Percentiles rank a stretch among this genome's conserved stretches.
These are phyloP conservation scores for Bolboschoenoplectus hybrid DNA, from an alignment of 202 grass and related monocot genomes.

Conservation along the genomic window DNA sequence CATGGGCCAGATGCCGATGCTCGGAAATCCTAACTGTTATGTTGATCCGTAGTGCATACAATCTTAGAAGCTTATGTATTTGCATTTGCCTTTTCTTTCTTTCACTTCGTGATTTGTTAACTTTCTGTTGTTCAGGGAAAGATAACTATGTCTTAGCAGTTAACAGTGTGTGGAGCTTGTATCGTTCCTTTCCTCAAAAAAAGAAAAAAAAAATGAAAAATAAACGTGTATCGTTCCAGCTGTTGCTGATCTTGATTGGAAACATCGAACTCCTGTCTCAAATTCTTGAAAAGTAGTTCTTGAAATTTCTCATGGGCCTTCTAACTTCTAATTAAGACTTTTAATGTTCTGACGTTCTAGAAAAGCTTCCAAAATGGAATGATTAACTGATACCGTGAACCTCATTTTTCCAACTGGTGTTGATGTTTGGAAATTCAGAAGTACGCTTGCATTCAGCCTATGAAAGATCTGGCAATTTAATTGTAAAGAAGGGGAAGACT, in stretches of 20 bases:
- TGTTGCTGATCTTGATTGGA: constrained; percentile 22
- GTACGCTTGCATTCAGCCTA: background rate
- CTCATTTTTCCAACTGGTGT: background rate
- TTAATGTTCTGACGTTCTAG: background rate
- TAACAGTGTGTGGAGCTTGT: constrained; percentile 11
- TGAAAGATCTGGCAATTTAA: background rate
- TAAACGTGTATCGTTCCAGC: background rate
- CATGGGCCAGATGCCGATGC: constrained; percentile 48
- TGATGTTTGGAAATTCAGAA: background rate
- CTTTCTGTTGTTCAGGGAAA: background rate
- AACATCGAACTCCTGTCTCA: background rate
- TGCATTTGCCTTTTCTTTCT: background rate
- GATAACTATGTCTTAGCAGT: background rate
- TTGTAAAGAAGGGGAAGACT: background rate
- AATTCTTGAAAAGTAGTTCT: background rate
- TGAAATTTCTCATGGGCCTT: background rate
- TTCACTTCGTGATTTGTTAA: constrained; percentile 15
- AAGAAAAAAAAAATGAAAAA: too few species aligned
- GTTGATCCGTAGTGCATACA: constrained; percentile 44
- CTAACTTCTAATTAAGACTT: too few species aligned
- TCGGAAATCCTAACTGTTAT: constrained; percentile 56
- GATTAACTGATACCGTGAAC: background rate
- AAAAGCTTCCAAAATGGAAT: background rate
- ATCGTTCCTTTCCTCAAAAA: background rate
- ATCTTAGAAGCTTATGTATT: background rate